Percentiles rank a stretch among this genome's conserved stretches.
Conservation (phyloP, 179 eudicot species). For the Corrigiola litoralis region DNA sequence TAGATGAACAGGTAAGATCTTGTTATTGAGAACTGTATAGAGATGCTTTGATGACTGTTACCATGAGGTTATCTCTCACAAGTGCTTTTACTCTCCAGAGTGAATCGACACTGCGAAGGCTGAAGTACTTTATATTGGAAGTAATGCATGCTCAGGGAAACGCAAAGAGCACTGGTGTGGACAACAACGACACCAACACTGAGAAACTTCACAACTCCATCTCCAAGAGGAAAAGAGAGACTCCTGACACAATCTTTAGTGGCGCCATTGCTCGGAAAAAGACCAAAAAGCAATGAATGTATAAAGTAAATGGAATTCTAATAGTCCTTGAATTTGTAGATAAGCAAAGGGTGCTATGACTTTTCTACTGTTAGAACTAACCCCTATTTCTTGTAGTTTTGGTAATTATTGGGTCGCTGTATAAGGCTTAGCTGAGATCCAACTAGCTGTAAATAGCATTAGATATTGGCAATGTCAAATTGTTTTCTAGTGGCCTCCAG, state of each 20-base stretch:
- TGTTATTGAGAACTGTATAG: not conserved
- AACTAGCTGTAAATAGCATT: too few species aligned
- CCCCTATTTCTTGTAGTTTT: not conserved
- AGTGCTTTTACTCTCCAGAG: constrained; percentile 35
- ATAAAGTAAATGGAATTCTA: not conserved
- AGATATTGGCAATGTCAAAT: too few species aligned
- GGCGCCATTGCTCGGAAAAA: constrained; percentile 42
- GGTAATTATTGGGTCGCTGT: not conserved
- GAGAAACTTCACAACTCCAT: constrained; percentile 16
- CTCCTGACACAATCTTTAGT: constrained; percentile 25
- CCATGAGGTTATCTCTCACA: not conserved
- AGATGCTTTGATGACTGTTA: not conserved
- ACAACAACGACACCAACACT: constrained; percentile 15
- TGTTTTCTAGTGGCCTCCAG: too few species aligned
- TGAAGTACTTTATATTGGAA: constrained; percentile 59
- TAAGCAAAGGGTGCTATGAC: not conserved
- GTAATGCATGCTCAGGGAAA: constrained; percentile 32
- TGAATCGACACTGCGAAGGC: constrained; percentile 66
- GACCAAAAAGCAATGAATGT: constrained; percentile 29
- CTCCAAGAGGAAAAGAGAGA: constrained; percentile 43
- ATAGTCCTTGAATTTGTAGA: not conserved
- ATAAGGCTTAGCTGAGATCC: not conserved
- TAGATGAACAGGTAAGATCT: constrained; percentile 57
- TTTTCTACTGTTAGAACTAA: not conserved
- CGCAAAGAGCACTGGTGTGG: constrained; percentile 24